Evolutionary conservation across 768 basidiomycete species (phyloP), one percentile per base, ranked within the genome.

Genomic region (Fistulinella prunicolor): DNA sequence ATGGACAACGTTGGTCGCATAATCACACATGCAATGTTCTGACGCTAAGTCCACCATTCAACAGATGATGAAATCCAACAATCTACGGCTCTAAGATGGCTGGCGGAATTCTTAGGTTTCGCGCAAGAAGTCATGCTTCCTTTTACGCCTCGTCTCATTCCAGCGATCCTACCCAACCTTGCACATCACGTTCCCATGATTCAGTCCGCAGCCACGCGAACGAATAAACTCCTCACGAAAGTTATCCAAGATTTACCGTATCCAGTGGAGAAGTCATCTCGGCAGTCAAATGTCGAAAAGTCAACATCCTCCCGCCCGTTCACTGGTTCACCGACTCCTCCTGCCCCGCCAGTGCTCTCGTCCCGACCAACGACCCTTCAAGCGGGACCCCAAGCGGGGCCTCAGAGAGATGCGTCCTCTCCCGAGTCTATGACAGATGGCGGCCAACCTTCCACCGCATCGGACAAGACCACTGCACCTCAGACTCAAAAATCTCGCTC

Each of bases 61-160:
- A 19, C 48, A 43, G 96, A 97, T 59, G 89, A 92, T 51, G 94
- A 95, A 62, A 89, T 95, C 23, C 94, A 96, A 55, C 92, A 96
- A 58, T 90, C 89, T 0, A 94, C 89, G 0, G 90, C 94, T n/a
- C 77, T 99, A 14, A 76, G 81, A 51, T 99, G 96, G 96, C 73
- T 99, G 20, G 81, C 89, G 6, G 91, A 94, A 54, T 93, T 98
- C 69, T 72, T 98, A 26, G 77, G 73, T 40, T 92, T 97, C 58
- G 86, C 85, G 2, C 84, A 88, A 45, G 90, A 94, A 62, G 91
- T 94, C 45, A 90, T 98, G 78, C 81, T 98, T 22, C 89, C 90
- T 2, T 96, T 96, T 62, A 92, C 93, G 0, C 94, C 96, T 1
- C 84, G 91, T 34, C 83, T 99, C 38, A 86, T 99, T 37, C 86